Conservation (phyloP, 176 grass and related monocot genomes). For the Raddia guianensis region DNA sequence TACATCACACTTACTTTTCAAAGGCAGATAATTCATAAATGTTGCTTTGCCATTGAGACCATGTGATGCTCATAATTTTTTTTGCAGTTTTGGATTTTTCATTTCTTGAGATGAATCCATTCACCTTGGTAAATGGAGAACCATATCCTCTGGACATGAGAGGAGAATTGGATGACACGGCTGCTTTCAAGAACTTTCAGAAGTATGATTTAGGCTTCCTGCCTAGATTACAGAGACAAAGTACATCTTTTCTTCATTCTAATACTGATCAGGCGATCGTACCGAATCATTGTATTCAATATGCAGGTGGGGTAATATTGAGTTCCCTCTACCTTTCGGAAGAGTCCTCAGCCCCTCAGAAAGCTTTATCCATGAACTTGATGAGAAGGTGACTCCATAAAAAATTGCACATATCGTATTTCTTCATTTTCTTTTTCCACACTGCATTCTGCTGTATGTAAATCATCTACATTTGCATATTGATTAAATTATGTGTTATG, state of each 20-base stretch:
- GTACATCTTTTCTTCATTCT: not conserved
- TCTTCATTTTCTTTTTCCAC: not conserved
- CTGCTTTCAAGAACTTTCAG: conserved; percentile 98
- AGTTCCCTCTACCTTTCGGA: conserved; percentile 93
- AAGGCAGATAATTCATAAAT: not conserved
- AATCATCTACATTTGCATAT: not conserved
- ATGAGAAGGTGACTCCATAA: conserved; percentile 83
- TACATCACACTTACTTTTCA: conserved; percentile 36
- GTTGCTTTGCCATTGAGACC: not conserved
- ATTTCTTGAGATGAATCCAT: conserved; percentile 99
- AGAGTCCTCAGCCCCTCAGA: conserved; percentile 91
- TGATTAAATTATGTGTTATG: not conserved
- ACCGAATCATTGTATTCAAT: not conserved
- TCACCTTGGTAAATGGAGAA: conserved; percentile 87
- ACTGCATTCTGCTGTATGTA: not conserved
- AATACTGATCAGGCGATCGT: not conserved
- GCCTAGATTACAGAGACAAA: conserved; percentile 7
- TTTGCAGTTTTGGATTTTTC: conserved; percentile 94
- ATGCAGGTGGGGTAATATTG: conserved; percentile 79
- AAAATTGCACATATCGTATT: conserved; percentile 36
- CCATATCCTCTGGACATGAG: conserved; percentile 98
- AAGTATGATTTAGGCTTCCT: conserved; percentile 55
- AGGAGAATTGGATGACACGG: conserved; percentile 97
- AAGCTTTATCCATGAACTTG: conserved; percentile 85
- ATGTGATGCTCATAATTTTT: conserved; percentile 31